A percentile compares a stretch with the other conserved stretches of the same genome.
phyloP scores from a whole-genome alignment of 306 rosid genomes.

The Casuarina equisetifolia region DNA sequence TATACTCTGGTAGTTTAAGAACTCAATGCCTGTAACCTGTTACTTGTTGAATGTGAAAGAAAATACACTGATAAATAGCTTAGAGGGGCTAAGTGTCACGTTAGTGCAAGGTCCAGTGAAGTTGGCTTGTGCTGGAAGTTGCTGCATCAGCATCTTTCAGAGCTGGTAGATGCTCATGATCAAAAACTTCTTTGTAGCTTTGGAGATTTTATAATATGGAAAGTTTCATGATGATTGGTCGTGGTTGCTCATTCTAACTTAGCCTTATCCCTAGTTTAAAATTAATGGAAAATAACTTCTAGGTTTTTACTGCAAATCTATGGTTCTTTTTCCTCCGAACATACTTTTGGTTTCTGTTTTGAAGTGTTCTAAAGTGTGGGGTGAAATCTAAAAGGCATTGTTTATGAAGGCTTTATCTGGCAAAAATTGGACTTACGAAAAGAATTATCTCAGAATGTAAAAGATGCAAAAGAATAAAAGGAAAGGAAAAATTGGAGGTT shows the following conservation, averaged over 20 bases:
- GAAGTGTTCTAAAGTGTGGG: too few species aligned
- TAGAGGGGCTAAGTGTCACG: background rate
- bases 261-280: background rate
- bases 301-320: background rate
- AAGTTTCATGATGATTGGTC: background rate
- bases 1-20: background rate
- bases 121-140: background rate
- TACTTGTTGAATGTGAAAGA: background rate
- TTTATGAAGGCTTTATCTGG: too few species aligned
- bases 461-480: too few species aligned
- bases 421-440: too few species aligned
- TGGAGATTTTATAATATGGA: background rate
- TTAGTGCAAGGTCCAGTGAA: background rate
- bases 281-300: background rate
- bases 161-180: slow-evolving; percentile 1
- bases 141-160: background rate
- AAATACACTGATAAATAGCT: background rate
- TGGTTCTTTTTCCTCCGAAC: background rate
- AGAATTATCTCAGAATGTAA: too few species aligned
- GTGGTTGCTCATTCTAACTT: too few species aligned
- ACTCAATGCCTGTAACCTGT: background rate
- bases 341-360: background rate
- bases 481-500: too few species aligned
- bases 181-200: background rate
- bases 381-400: too few species aligned